Percentiles rank a stretch among this genome's conserved stretches.
Conservation (phyloP, 495 filamentous ascomycete species). For the Oleoguttula mirabilis region DNA sequence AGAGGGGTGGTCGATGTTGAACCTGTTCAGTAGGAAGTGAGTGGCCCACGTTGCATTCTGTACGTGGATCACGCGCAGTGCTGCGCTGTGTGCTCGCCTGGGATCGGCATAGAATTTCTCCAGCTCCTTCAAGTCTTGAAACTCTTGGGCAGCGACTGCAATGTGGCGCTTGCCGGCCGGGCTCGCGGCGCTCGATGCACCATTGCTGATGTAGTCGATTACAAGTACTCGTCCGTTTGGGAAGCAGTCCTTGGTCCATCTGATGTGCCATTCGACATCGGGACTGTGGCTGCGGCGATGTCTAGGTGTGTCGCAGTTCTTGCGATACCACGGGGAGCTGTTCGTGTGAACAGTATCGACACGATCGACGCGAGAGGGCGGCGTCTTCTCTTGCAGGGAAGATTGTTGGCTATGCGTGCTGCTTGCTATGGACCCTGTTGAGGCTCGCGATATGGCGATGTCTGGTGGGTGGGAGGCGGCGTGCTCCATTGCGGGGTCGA, state of each 20-base stretch:
- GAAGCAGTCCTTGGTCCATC: conserved; percentile 25
- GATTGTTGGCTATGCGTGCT: too few relatives aligned
- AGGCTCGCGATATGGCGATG: too few relatives aligned
- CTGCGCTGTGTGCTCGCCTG: conserved; percentile 26
- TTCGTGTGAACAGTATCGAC: neutral
- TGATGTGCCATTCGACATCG: conserved; percentile 23
- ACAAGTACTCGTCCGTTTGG: conserved; percentile 26
- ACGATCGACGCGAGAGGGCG: too few relatives aligned
- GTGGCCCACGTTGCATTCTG: conserved; percentile 44
- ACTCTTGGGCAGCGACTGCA: conserved; percentile 39
- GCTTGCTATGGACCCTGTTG: too few relatives aligned
- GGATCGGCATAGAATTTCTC: conserved; percentile 33
- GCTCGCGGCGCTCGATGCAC: neutral
- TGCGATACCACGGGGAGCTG: neutral
- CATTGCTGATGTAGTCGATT: conserved; percentile 25
- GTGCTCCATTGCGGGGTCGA: too few relatives aligned
- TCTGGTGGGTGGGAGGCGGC: too few relatives aligned
- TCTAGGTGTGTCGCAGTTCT: neutral
- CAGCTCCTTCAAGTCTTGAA: conserved; percentile 33
- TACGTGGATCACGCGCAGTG: conserved; percentile 42
- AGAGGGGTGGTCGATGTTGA: conserved; percentile 37
- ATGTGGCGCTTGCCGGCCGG: conserved; percentile 23
- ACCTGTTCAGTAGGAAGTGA: conserved; percentile 40
- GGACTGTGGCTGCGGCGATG: conserved; percentile 16
- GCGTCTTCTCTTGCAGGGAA: too few relatives aligned